These are phyloP conservation scores for Adansonia gregorii DNA, from an alignment of 441 rosid genomes.

Conservation along the genomic window DNA sequence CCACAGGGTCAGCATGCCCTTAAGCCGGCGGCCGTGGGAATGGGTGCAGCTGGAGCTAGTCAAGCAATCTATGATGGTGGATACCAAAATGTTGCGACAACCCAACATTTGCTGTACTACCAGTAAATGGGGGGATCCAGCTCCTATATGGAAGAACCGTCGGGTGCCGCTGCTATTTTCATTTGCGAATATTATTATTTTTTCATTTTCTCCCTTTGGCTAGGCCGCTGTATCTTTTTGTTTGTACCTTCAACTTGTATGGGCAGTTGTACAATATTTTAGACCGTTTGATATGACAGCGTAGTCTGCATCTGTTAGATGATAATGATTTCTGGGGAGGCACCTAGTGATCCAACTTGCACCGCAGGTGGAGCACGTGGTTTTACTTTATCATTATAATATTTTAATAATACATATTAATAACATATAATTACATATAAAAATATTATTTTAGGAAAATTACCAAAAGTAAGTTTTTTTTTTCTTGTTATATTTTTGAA, in stretches of 20 bases:
- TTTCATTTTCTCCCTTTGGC: not conserved
- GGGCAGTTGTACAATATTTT: not conserved
- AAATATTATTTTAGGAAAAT: too few species aligned
- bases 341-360: too few species aligned
- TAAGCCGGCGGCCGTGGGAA: conserved; percentile 67
- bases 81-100: conserved; percentile 57
- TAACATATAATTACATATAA: too few species aligned
- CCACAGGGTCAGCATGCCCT: conserved; percentile 70
- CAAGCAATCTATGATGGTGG: conserved; percentile 72
- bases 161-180: not conserved
- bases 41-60: conserved; percentile 57
- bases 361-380: too few species aligned
- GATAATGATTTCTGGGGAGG: too few species aligned
- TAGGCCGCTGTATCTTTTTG: not conserved
- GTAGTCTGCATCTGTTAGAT: too few species aligned
- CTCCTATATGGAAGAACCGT: conserved; percentile 16
- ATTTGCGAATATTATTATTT: not conserved
- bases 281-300: not conserved
- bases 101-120: conserved; percentile 81
- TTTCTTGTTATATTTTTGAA: too few species aligned
- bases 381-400: too few species aligned
- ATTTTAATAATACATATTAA: too few species aligned
- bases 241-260: not conserved
- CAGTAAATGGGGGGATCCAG: conserved; percentile 38
- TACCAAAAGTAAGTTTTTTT: too few species aligned